phyloP scores from a whole-genome alignment of 345 rosid genomes.

The Ailanthus altissimus region DNA sequence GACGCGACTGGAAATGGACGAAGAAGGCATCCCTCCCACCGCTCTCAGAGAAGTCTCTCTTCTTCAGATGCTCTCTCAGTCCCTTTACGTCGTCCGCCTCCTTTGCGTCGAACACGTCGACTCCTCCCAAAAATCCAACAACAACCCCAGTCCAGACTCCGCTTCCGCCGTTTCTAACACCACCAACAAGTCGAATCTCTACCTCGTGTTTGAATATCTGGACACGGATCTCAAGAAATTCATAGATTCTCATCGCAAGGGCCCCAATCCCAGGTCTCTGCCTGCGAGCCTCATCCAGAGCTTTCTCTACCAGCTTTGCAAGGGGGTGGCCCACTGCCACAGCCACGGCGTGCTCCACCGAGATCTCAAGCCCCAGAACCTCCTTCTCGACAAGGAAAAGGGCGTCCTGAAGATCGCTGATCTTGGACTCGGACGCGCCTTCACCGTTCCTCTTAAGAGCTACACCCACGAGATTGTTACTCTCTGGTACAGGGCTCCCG shows the following conservation, averaged over 20 bases:
- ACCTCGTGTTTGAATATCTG: conserved; percentile 85
- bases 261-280: conserved; percentile 69
- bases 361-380: conserved; percentile 92
- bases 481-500: conserved; percentile 97
- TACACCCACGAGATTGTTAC: conserved; percentile 94
- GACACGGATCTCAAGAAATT: conserved; percentile 95
- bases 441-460: conserved; percentile 88
- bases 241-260: conserved; percentile 76
- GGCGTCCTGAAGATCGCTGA: conserved; percentile 90
- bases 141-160: conserved; percentile 6
- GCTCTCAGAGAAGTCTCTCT: conserved; percentile 94
- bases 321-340: conserved; percentile 94
- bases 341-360: conserved; percentile 94
- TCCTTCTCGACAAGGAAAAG: conserved; percentile 76
- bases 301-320: conserved; percentile 81
- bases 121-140: conserved; percentile 22
- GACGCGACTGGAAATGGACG: conserved; percentile 94
- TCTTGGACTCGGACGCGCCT: conserved; percentile 86
- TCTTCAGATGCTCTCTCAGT: conserved; percentile 88
- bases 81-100: conserved; percentile 84
- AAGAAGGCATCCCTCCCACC: conserved; percentile 95
- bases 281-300: conserved; percentile 62
- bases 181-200: conserved; percentile 63
- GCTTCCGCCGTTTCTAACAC: conserved; percentile 13
- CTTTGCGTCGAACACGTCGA: conserved; percentile 89